These are phyloP conservation scores for Rhytidiadelphus loreus DNA, from an alignment of 225 moss, liverwort and hornwort species.

Conservation along the genomic window DNA sequence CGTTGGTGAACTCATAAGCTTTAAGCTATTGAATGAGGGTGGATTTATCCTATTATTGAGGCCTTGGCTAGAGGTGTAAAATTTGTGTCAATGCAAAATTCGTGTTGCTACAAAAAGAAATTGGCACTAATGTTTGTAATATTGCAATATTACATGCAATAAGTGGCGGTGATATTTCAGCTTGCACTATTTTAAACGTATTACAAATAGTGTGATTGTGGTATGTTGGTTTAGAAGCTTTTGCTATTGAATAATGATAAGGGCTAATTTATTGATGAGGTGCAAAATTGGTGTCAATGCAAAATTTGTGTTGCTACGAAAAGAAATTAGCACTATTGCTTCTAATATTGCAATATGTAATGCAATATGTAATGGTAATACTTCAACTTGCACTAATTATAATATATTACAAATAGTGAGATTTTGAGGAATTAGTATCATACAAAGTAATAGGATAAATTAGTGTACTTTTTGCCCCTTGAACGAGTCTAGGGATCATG, in stretches of 20 bases:
- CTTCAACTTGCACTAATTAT: no score
- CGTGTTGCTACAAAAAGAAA: neutral
- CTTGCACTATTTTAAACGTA: no score
- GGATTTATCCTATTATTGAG: neutral
- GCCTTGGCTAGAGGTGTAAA: no score
- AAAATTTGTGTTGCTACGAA: neutral
- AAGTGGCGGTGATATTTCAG: neutral
- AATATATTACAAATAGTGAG: no score
- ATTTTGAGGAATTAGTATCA: no score
- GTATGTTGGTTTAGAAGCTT: no score
- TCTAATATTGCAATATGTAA: no score
- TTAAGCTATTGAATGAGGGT: neutral
- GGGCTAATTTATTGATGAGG: no score
- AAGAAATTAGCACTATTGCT: neutral
- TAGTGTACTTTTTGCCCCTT: neutral
- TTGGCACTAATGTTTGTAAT: neutral
- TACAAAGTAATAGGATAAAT: neutral
- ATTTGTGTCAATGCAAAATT: neutral
- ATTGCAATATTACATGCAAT: no score
- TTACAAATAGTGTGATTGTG: no score
- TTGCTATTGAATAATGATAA: no score
- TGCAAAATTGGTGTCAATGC: neutral
- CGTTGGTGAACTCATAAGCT: neutral
- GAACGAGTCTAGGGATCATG: rapidly evolving
- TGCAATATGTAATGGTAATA: no score